Conservation (phyloP, 2,329 filamentous ascomycete genomes). For the Aschersonia sp. region DNA sequence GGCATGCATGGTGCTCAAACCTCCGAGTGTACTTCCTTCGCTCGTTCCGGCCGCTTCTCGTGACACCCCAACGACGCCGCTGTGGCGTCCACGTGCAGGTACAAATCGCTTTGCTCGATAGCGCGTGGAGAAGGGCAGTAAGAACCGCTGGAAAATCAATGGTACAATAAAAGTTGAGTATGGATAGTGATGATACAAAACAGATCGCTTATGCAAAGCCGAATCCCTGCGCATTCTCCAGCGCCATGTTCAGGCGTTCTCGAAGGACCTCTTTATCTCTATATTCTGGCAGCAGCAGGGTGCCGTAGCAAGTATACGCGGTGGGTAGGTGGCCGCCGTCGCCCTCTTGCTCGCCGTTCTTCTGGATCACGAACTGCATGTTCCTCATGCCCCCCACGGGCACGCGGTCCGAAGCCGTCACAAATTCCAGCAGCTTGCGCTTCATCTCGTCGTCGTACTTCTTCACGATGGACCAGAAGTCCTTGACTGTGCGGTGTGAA, state of each 20-base stretch:
- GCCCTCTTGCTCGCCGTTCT: constrained; percentile 50
- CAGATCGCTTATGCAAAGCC: constrained; percentile 49
- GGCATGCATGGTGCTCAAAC: too few relatives aligned
- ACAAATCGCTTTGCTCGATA: too few relatives aligned
- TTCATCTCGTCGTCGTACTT: constrained; percentile 54
- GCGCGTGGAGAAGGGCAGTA: too few relatives aligned
- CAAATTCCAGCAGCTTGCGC: constrained; percentile 73
- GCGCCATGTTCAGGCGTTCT: constrained; percentile 66
- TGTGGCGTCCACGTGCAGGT: too few relatives aligned
- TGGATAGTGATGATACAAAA: not conserved
- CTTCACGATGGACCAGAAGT: constrained; percentile 76
- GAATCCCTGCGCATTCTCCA: constrained; percentile 83
- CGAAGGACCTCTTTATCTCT: constrained; percentile 52
- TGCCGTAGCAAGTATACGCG: constrained; percentile 88
- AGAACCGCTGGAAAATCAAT: too few relatives aligned
- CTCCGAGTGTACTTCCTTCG: too few relatives aligned
- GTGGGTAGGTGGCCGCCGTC: constrained; percentile 54
- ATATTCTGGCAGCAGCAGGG: constrained; percentile 76
- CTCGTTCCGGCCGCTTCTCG: too few relatives aligned
- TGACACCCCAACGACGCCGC: too few relatives aligned
- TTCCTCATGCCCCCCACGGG: constrained; percentile 76
- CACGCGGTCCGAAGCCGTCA: constrained; percentile 82
- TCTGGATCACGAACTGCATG: constrained; percentile 72
- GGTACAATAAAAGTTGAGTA: too few relatives aligned
- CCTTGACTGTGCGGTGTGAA: constrained; percentile 51